Evolutionary conservation across 345 rosid genomes (phyloP), one percentile per base, ranked within the genome.

Genomic region (Salix brachista): DNA sequence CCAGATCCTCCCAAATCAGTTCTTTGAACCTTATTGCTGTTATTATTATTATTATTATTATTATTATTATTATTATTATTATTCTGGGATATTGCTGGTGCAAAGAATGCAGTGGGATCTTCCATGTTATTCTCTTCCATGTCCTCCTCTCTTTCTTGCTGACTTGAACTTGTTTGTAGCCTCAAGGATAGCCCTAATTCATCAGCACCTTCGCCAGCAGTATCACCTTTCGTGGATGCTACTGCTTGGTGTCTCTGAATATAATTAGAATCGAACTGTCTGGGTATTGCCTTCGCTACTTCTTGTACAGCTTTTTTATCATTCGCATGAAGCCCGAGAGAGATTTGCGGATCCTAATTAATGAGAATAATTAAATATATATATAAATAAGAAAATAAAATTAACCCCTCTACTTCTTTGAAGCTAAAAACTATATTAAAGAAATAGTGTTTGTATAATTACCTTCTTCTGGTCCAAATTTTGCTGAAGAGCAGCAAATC

Each of bases 121-220:
- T 60, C 37, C 30, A 73, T 73, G 14, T 21, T 60, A 5, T 75
- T 79, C 34, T 79, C 71, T 21, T 65, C 46, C 4, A 46, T 39
- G 17, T 61, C 77, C 58, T 75, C 69, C 18, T 74, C 77, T 34
- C 67, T 46, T 64, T 4, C 73, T 25, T 36, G 46, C 28, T 54
- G 70, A 64, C 54, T 34, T 25, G 32, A 14, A 64, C 42, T n/a
- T 19, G 73, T 81, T 76, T 72, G 79, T 3, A 89, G 82, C 81
- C 86, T 81, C 69, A 91, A 52, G 0, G 95, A 87, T 70, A 91
- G 79, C 69, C 90, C 88, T 74, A 89, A 72, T 42, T 86, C 89
- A 34, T 34, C 37, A 34, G 37, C 6, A 26, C 41, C 65, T 25
- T 60, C 85, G 56, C 60, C 60, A 23, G 1, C 67, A 1, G 26